Evolutionary conservation across 768 basidiomycete genomes (phyloP).

Genomic region (Auriscalpium orientale): DNA sequence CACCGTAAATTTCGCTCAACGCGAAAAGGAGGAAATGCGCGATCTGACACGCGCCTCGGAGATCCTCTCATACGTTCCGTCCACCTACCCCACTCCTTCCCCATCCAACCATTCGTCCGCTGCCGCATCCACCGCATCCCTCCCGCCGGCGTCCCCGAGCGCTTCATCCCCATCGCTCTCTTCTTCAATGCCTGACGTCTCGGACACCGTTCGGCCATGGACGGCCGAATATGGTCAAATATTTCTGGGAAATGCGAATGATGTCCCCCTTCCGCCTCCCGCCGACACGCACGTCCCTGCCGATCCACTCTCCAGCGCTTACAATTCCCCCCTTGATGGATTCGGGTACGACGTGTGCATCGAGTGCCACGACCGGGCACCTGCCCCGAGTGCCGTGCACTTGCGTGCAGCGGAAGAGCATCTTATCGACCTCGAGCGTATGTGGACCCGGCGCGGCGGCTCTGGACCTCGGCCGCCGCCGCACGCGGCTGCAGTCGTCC

Average conservation of each 20-base stretch:
- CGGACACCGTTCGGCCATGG: conserved; percentile 28
- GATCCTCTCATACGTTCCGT: conserved; percentile 46
- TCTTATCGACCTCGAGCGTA: conserved; percentile 51
- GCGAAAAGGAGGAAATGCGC: conserved; percentile 87
- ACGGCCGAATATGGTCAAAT: conserved; percentile 50
- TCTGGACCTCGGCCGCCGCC: conserved; percentile 58
- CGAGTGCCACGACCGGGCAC: conserved; percentile 78
- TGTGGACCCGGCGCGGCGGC: conserved; percentile 38
- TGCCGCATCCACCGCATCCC: not conserved
- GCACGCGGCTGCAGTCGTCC: conserved; percentile 62
- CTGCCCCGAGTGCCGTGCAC: conserved; percentile 61
- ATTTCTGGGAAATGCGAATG: conserved; percentile 77
- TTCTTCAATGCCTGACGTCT: conserved; percentile 18
- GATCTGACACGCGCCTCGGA: conserved; percentile 78
- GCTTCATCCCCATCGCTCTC: too few species aligned
- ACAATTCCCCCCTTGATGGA: conserved; percentile 41
- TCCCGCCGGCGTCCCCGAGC: conserved; percentile 4
- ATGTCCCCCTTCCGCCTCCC: conserved; percentile 43
- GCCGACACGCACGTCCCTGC: conserved; percentile 4
- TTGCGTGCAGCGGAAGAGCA: conserved; percentile 74
- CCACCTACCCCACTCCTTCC: conserved; percentile 3
- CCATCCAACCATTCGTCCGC: not conserved
- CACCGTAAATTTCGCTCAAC: conserved; percentile 72
- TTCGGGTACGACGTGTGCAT: conserved; percentile 80
- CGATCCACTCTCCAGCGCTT: conserved; percentile 28